phyloP scores from a whole-genome alignment of 805 yeast genomes.

The Ogataea sp. region DNA sequence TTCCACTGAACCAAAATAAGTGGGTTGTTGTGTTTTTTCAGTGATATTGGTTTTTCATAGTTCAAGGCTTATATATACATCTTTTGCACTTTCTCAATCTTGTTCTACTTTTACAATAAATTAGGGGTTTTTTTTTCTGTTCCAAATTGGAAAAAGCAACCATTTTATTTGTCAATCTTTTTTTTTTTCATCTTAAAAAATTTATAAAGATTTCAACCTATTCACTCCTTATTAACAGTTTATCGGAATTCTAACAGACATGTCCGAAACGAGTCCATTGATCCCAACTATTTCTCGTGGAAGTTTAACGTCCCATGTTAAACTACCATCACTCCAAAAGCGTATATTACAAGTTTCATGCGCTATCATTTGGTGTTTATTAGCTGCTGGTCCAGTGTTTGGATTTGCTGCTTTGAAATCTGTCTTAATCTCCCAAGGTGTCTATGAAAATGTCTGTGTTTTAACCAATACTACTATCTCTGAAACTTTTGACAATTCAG shows the following conservation, averaged over 20 bases:
- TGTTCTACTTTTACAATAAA: too few species aligned
- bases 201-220: too few species aligned
- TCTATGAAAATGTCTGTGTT: constrained; percentile 58
- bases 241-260: background rate
- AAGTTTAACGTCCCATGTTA: too few species aligned
- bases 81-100: too few species aligned
- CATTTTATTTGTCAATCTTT: background rate
- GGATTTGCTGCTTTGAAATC: constrained; percentile 96
- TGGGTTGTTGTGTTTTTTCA: too few species aligned
- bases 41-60: too few species aligned
- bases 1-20: too few species aligned
- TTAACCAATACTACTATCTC: constrained; percentile 5
- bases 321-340: constrained; percentile 16
- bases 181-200: background rate
- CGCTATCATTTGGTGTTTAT: constrained; percentile 79
- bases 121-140: too few species aligned
- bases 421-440: constrained; percentile 66
- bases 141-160: background rate
- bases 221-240: too few species aligned
- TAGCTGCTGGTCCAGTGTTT: constrained; percentile 90
- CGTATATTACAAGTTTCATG: constrained; percentile 53
- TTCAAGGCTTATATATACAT: too few species aligned
- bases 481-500: too few species aligned
- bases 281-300: constrained; percentile 4
- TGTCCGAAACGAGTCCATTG: constrained; percentile 18